A percentile compares a stretch with the other conserved stretches of the same genome.
Conservation (phyloP, 2,329 filamentous ascomycete genomes). For the Pseudofabraea citricarpa region DNA sequence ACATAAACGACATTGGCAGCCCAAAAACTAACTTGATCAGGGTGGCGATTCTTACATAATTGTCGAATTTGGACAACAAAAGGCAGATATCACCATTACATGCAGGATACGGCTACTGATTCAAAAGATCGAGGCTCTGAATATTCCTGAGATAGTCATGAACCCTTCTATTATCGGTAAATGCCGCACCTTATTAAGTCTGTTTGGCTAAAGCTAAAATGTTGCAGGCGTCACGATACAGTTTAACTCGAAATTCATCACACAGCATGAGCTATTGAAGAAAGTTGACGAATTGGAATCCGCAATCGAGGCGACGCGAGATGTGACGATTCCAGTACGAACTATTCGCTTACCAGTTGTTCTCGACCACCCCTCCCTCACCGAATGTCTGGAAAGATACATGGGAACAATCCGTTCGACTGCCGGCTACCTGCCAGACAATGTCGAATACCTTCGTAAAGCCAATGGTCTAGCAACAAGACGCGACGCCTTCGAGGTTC, state of each 20-base stretch:
- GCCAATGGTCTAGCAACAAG: slow-evolving; percentile 32
- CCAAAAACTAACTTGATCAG: slow-evolving; percentile 2
- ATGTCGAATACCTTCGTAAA: slow-evolving; percentile 23
- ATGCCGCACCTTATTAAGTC: slow-evolving; percentile 27
- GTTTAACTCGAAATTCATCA: slow-evolving; percentile 36
- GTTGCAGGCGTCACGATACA: slow-evolving; percentile 35
- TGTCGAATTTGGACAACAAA: slow-evolving; percentile 15
- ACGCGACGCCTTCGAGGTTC: slow-evolving; percentile 26
- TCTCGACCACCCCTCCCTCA: slow-evolving; percentile 30
- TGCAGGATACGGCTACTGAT: slow-evolving; percentile 11
- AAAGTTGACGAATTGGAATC: slow-evolving; percentile 32
- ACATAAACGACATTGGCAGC: neutral
- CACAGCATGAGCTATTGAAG: slow-evolving; percentile 31
- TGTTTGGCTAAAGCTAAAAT: neutral
- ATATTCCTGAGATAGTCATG: slow-evolving; percentile 35
- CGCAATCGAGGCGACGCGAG: slow-evolving; percentile 13
- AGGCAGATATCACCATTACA: slow-evolving; percentile 10
- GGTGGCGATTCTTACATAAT: slow-evolving; percentile 13
- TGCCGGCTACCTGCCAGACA: slow-evolving; percentile 27
- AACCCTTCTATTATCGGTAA: slow-evolving; percentile 44
- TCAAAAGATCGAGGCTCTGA: slow-evolving; percentile 22
- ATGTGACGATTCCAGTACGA: slow-evolving; percentile 36
- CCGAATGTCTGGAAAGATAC: slow-evolving; percentile 21
- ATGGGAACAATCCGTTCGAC: slow-evolving; percentile 23
- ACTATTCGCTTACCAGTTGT: slow-evolving; percentile 39